Base-by-base conservation (phyloP, 495 filamentous ascomycete species). In the Aspergillus conjunctus region DNA sequence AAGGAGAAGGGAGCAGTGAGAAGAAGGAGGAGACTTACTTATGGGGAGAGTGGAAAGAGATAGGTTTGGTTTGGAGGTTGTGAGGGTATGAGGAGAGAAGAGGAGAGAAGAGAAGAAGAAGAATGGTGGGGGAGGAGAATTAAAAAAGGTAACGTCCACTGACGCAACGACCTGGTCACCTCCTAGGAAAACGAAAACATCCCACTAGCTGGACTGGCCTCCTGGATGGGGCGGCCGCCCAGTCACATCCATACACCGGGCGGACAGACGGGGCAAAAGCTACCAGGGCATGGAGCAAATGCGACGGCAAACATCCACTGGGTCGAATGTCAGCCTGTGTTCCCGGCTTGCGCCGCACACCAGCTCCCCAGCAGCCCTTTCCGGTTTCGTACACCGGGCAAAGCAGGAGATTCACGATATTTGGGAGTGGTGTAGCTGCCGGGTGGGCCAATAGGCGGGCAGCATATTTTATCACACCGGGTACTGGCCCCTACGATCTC, bases 361-460 rank as follows among this genome's bases (percentile, higher is more conserved):
- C 62, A 66, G 56, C 60, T 70, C 62, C 65, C 65, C 66, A 71
- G 64, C 64, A 67, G 66, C 69, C n/a, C 66, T 77, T 77, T 78
- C 77, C 75, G 75, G 73, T 80, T 79, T 79, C 76, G 78, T 75
- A 78, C 75, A 79, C 77, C 77, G 77, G 77, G 75, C 69, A 77
- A 79, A 77, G 69, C 77, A 80, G 77, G 77, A 77, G 72, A 67
- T 30, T 67, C 70, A 78, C 74, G 73, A 76, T 78, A 77, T 78
- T 70, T 72, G 55, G 52, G 20, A 5, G 31, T 57, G 51, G 17
- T 44, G 21, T 67, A 72, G 61, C 69, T 74, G 58, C 69, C 70
- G 62, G 61, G 33, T 59, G 61, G 57, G 54, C 76, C 76, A 78
- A 78, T 78, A 22, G 68, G 66, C 60, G 50, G 43, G 14, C 51